Conservation (phyloP, 1,284 basidiomycete genomes). For the Cutaneotrichosporon cavernicola region DNA sequence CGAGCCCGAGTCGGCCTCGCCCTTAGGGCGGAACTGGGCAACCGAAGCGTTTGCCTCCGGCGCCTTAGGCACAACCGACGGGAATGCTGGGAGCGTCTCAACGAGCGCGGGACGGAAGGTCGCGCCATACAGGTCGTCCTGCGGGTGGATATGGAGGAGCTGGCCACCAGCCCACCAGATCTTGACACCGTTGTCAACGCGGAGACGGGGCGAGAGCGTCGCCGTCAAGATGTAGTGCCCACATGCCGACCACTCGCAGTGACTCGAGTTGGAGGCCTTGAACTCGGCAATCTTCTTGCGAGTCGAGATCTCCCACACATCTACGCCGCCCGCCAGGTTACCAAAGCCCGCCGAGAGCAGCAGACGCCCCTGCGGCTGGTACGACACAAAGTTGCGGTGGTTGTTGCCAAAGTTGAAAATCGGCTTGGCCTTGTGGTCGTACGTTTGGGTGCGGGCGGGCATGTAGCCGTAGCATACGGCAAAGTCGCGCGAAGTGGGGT, state of each 20-base stretch:
- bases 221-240: slow-evolving; percentile 91
- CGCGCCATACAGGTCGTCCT: slow-evolving; percentile 81
- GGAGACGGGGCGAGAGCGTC: slow-evolving; percentile 85
- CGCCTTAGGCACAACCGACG: slow-evolving; percentile 67
- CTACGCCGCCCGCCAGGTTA: slow-evolving; percentile 89
- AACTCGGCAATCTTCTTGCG: slow-evolving; percentile 81
- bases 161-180: slow-evolving; percentile 90
- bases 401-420: slow-evolving; percentile 87
- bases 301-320: slow-evolving; percentile 84
- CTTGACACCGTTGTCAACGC: slow-evolving; percentile 96
- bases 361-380: slow-evolving; percentile 91
- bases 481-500: slow-evolving; percentile 96
- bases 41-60: slow-evolving; percentile 69
- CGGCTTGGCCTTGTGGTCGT: slow-evolving; percentile 83
- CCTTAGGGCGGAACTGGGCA: slow-evolving; percentile 39
- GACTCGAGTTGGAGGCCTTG: slow-evolving; percentile 81
- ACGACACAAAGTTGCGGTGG: slow-evolving; percentile 87
- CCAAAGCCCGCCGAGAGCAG: slow-evolving; percentile 91
- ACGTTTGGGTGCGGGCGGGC: slow-evolving; percentile 90
- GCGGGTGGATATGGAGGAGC: slow-evolving; percentile 76
- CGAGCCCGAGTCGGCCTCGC: slow-evolving; percentile 37
- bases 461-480: slow-evolving; percentile 91
- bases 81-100: slow-evolving; percentile 69
- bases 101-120: slow-evolving; percentile 76
- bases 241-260: slow-evolving; percentile 94